Evolutionary conservation across 2,329 filamentous ascomycete genomes (phyloP), one percentile per base, ranked within the genome.

Genomic region (Podosphaera xanthii): DNA sequence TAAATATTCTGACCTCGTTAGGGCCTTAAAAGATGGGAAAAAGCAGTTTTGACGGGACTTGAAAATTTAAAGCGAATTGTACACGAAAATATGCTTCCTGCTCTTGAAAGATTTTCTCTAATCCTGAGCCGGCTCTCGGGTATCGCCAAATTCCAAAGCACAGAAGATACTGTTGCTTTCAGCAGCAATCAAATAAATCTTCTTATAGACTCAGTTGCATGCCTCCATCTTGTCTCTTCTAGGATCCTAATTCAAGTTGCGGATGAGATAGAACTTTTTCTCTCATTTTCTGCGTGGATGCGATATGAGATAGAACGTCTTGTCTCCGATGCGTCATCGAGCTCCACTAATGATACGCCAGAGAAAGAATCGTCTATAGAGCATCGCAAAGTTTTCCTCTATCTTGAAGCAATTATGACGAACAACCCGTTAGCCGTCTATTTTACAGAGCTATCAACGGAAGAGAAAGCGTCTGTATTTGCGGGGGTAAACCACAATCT

Each of bases 1-100:
- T 6, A 31, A 30, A 58, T 36, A 59, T 35, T 36, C 60, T 65
- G 55, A 67, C 63, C 60, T 36, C 14, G 30, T 0, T 22, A 92
- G 84, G 89, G 89, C 0, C 87, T 94, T 66, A 96, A 95, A 71
- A 78, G 92, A 56, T 98, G 92, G 92, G 90, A 97, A 63, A 94
- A 91, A 67, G 84, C 86, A 4, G 85, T 94, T 1, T 77, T 80
- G 1, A 80, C 81, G 3, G 87, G 89, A 0, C 83, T 96, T 30
- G 82, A 87, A 61, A 84, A 81, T 59, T 76, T 97, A 8, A 80
- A 88, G 57, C 79, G 80, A 58, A 76, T 97, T 10, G 76, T 89
- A 0, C 90, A 95, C 67, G 84, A 95, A 67, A 90, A 94, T 69
- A 81, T 96, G 58, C 76, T 97, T 2, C 92, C 92, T 0, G 88